A percentile compares a stretch with the other conserved stretches of the same genome.
Conservation (phyloP, 495 filamentous ascomycete genomes). For the Penicillium silybi region DNA sequence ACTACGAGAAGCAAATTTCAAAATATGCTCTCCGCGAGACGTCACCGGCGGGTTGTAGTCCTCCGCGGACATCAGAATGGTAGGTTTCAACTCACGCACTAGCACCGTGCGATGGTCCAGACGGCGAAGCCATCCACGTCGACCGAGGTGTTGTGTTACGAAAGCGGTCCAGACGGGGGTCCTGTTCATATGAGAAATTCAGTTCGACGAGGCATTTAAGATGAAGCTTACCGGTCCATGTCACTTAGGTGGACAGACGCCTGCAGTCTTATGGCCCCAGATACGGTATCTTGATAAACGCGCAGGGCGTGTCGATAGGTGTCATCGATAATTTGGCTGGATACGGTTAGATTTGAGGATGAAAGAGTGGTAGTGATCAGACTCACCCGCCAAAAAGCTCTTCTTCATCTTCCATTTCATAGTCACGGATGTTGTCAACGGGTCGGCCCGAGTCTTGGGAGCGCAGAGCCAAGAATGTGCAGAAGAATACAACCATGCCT, state of each 20-base stretch:
- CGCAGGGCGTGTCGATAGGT: conserved; percentile 66
- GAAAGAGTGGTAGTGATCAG: neutral
- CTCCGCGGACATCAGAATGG: conserved; percentile 55
- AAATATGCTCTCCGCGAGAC: conserved; percentile 30
- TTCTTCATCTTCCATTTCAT: conserved; percentile 58
- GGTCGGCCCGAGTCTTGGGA: conserved; percentile 57
- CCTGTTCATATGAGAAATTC: conserved; percentile 13
- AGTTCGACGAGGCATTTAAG: neutral
- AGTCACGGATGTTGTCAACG: conserved; percentile 52
- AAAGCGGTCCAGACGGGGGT: conserved; percentile 75
- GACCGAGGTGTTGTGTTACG: conserved; percentile 57
- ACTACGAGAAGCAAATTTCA: conserved; percentile 32
- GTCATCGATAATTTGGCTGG: conserved; percentile 69
- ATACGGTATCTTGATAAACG: conserved; percentile 63
- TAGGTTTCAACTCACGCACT: conserved; percentile 57
- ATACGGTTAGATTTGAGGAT: neutral
- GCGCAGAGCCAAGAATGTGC: conserved; percentile 70
- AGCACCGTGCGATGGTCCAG: conserved; percentile 50
- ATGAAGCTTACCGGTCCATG: conserved; percentile 34
- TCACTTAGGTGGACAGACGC: conserved; percentile 42
- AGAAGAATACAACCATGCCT: conserved; percentile 78
- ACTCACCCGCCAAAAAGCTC: conserved; percentile 67
- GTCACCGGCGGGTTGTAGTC: conserved; percentile 44
- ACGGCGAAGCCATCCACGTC: conserved; percentile 54
- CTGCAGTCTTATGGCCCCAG: conserved; percentile 57